Conservation (phyloP, 331 rosid species). For the Prunus yedoensis region DNA sequence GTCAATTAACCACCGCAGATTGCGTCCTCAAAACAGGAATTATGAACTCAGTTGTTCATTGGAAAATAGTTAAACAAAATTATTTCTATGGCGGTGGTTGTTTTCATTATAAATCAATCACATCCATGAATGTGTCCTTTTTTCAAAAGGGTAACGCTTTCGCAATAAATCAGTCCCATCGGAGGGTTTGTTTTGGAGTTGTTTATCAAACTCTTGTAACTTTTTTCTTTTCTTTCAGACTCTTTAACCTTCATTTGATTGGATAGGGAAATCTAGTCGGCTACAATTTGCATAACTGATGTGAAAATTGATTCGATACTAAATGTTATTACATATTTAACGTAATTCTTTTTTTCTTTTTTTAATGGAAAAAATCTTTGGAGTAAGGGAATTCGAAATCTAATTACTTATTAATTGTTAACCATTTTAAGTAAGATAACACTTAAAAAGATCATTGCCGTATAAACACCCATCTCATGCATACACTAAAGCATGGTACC, state of each 20-base stretch:
- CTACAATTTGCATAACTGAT: conserved; percentile 3
- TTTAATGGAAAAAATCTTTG: too few species aligned
- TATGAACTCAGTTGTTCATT: not conserved
- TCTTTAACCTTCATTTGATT: too few species aligned
- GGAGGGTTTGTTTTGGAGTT: conserved; percentile 32
- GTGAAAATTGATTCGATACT: not conserved
- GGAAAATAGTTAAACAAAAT: conserved; percentile 12
- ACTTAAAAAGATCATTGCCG: too few species aligned
- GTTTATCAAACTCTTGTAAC: conserved; percentile 69
- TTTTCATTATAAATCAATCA: not conserved
- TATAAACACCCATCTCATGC: too few species aligned
- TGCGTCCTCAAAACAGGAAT: not conserved
- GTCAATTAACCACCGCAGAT: not conserved
- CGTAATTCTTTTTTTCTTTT: too few species aligned
- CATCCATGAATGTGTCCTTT: not conserved
- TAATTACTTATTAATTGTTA: too few species aligned
- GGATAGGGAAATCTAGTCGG: not conserved
- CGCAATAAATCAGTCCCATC: not conserved
- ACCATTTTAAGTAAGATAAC: too few species aligned
- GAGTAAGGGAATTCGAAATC: too few species aligned
- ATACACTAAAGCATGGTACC: too few species aligned
- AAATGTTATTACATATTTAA: conserved; percentile 11
- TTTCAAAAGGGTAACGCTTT: conserved; percentile 1
- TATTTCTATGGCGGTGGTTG: not conserved
- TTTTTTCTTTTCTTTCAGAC: not conserved